phyloP scores from a whole-genome alignment of 495 filamentous ascomycete genomes.

The Schizothecium vesticola region DNA sequence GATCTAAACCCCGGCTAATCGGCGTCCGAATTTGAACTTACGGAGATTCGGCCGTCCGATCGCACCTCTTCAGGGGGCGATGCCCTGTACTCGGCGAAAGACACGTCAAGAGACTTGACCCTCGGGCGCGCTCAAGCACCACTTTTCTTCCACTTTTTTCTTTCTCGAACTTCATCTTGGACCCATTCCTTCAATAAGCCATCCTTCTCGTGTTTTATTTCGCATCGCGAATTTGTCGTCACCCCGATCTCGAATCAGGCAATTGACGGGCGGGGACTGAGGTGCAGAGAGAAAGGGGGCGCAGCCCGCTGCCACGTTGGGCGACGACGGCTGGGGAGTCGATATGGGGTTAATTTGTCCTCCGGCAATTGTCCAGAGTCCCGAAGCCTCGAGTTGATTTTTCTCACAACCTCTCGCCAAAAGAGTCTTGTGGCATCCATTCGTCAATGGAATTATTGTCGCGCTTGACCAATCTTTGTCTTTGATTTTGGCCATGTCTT shows the following conservation, averaged over 20 bases:
- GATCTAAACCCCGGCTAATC: not conserved
- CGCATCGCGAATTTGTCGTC: not conserved
- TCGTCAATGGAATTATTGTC: not conserved
- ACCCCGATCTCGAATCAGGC: not conserved
- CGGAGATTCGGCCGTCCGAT: not conserved
- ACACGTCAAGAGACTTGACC: not conserved
- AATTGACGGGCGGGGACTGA: not conserved
- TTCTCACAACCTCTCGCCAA: not conserved
- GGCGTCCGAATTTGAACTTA: not conserved
- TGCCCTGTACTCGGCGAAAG: not conserved
- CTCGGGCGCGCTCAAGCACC: not conserved
- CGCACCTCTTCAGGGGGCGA: not conserved
- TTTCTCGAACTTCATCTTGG: not conserved
- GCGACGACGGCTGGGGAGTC: not conserved
- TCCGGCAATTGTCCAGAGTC: not conserved
- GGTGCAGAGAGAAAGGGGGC: not conserved
- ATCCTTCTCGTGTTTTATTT: not conserved
- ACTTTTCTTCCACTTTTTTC: not conserved
- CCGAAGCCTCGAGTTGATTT: not conserved
- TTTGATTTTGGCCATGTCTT: not conserved
- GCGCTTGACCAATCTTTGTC: not conserved
- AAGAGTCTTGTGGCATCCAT: not conserved
- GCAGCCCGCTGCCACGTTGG: not conserved
- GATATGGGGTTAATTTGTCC: not conserved
- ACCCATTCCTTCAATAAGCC: not conserved